Base-by-base conservation (phyloP, 352 stramenopile genomes). In the Globisporangium orthogonon region DNA sequence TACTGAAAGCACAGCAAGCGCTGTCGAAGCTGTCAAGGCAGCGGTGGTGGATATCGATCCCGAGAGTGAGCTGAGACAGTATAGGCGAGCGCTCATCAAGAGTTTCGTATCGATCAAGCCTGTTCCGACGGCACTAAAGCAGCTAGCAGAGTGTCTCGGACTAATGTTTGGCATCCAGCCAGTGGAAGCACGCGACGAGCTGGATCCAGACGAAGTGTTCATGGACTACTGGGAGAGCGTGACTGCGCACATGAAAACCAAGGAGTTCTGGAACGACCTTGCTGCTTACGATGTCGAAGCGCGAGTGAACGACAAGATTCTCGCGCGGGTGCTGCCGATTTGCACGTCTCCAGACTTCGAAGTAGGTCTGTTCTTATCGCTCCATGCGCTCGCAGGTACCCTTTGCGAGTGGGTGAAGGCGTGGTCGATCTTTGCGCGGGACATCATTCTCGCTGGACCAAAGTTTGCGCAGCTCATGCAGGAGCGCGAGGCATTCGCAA, bases 181-280 rank as follows among this genome's bases (percentile, higher is more conserved):
- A 3, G 63, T 89, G 2, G 68, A 86, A 60, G 62, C 66, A 0
- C 78, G 47, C 11, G 80, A 90, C 56, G 78, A 88, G 40, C 63
- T 87, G 52, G 79, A 92, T 51, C 74, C 74, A 3, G 81, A 91
- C 15, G 82, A 89, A 50, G 69, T 86, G 14, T 68, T 89, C 31
- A 83, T 89, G 69, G 75, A 91, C 50, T 92, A 91, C 45, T 89
- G 80, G 78, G 53, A 80, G 30, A 80, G 70, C 7, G 48, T 74
- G 5, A 71, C 68, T 2, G 6, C 52, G 3, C 56, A 58, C 14
- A 69, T 86, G 62, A 63, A 69, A 18, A 73, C 58, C 0, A 31
- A 52, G 3, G 58, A n/a, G 2, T 88, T 90, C 31, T 90, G 80
- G 80, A 39, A 73, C 9, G 67, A 62, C 10, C 43, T 88, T 1